phyloP scores from a whole-genome alignment of 2,329 filamentous ascomycete genomes.

The Fusarium sp. region DNA sequence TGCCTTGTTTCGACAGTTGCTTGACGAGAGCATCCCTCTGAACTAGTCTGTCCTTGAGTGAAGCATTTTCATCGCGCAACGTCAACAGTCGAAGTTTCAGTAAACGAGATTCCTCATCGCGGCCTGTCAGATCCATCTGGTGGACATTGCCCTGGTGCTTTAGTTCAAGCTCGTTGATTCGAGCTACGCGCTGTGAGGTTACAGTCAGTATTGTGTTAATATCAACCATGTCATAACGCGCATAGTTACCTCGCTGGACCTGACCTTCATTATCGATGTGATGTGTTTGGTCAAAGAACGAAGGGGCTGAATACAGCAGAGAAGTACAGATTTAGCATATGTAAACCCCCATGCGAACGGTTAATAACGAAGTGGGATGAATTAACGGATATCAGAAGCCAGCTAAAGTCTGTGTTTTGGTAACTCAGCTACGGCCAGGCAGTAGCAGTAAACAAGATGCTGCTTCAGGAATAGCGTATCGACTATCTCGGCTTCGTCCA shows the following conservation, averaged over 20 bases:
- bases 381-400: conserved; percentile 3
- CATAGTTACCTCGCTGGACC: conserved; percentile 48
- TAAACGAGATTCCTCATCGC: conserved; percentile 80
- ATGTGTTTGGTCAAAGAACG: not conserved
- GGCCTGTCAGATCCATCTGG: conserved; percentile 74
- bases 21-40: conserved; percentile 71
- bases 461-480: conserved; percentile 41
- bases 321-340: conserved; percentile 2
- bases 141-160: conserved; percentile 75
- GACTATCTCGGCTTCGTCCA: not conserved
- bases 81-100: conserved; percentile 76
- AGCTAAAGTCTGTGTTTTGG: conserved; percentile 46
- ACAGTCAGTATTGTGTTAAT: conserved; percentile 37
- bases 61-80: conserved; percentile 79
- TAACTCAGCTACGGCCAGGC: conserved; percentile 7
- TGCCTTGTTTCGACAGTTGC: conserved; percentile 55
- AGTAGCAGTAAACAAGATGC: conserved; percentile 50
- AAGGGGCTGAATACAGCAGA: not conserved
- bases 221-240: conserved; percentile 40
- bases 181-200: conserved; percentile 56
- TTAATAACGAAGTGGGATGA: conserved; percentile 30
- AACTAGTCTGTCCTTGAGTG: conserved; percentile 72
- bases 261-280: conserved; percentile 45
- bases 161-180: conserved; percentile 72
- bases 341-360: conserved; percentile 13